phyloP scores from a whole-genome alignment of 78 protist species.

The Bodo saltans region DNA sequence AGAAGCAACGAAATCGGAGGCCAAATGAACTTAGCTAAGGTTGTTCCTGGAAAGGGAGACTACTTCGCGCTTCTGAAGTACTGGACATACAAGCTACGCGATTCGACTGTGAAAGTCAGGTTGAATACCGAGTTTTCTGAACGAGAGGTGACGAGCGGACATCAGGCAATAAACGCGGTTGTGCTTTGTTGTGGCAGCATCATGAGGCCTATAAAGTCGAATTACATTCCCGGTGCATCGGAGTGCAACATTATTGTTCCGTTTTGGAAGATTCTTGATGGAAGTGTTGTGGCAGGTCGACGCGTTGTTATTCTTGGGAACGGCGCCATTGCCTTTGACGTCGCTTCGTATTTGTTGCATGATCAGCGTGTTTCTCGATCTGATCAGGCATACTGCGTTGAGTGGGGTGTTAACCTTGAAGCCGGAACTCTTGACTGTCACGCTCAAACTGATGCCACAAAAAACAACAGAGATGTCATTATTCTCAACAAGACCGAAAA shows the following conservation, averaged over 20 bases:
- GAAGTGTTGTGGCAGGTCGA: neutral
- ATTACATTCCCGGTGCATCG: neutral
- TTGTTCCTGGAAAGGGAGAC: neutral
- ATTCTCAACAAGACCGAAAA: neutral
- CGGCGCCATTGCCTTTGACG: neutral
- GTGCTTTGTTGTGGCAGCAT: neutral
- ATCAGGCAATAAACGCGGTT: neutral
- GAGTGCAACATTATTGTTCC: neutral
- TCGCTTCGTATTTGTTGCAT: neutral
- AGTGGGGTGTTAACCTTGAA: neutral
- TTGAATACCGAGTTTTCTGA: neutral
- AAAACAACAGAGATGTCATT: neutral
- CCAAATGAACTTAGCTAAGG: neutral
- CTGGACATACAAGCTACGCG: neutral
- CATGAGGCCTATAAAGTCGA: neutral
- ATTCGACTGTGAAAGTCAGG: neutral
- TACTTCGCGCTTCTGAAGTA: neutral
- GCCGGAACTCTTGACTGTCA: neutral
- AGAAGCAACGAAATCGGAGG: neutral
- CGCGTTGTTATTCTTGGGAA: neutral
- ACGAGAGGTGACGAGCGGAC: neutral
- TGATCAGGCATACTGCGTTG: neutral
- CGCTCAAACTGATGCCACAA: neutral
- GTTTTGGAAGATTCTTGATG: neutral
- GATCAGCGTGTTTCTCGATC: neutral